These are phyloP conservation scores for Neonectria punicea DNA, from an alignment of 2,329 filamentous ascomycete species.

Conservation along the genomic window DNA sequence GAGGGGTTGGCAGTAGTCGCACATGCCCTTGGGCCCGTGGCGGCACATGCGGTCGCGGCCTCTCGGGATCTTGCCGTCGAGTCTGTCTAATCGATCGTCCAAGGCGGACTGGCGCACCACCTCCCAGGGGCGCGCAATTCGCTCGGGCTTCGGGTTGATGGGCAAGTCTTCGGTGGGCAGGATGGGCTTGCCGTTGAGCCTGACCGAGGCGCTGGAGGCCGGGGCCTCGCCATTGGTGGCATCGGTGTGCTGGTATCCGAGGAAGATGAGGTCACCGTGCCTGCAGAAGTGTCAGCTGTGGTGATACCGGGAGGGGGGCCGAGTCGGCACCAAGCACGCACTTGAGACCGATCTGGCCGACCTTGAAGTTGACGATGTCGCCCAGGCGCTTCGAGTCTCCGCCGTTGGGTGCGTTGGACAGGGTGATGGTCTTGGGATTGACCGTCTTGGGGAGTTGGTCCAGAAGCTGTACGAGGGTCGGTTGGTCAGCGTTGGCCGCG, in stretches of 20 bases:
- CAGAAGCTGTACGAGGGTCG: constrained; percentile 58
- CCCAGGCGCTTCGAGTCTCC: constrained; percentile 67
- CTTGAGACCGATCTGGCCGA: constrained; percentile 70
- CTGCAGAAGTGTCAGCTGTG: constrained; percentile 55
- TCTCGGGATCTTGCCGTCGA: constrained; percentile 88
- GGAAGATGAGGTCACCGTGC: constrained; percentile 91
- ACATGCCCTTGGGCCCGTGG: constrained; percentile 98
- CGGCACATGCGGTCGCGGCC: constrained; percentile 90
- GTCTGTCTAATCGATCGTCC: constrained; percentile 86
- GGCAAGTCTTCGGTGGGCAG: constrained; percentile 74
- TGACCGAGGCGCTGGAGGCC: constrained; percentile 63
- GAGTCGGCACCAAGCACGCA: constrained; percentile 45
- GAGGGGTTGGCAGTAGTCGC: constrained; percentile 97
- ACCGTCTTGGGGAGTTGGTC: constrained; percentile 70
- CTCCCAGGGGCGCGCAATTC: constrained; percentile 74
- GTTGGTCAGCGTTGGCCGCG: constrained; percentile 26
- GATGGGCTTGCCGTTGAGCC: constrained; percentile 82
- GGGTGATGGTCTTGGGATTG: constrained; percentile 66
- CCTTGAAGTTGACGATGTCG: constrained; percentile 66
- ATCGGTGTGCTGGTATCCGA: constrained; percentile 77
- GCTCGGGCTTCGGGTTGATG: constrained; percentile 75
- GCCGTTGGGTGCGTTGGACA: constrained; percentile 70
- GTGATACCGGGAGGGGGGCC: background rate
- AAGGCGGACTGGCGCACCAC: constrained; percentile 86
- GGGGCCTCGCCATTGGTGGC: constrained; percentile 46